Conservation (phyloP, 768 basidiomycete species). For the Lenzites betulinus region DNA sequence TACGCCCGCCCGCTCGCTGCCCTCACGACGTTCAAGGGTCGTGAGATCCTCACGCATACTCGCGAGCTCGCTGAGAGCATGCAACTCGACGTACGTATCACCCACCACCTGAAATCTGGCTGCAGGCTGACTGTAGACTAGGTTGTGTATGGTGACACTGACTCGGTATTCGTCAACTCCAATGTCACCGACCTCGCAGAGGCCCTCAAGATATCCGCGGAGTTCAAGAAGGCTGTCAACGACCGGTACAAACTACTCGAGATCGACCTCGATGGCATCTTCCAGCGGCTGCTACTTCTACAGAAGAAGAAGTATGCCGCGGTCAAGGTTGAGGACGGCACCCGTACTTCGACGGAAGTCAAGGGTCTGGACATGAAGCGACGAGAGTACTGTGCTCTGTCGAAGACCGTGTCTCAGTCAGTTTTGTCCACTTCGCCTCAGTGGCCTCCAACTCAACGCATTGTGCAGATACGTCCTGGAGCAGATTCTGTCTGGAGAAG, state of each 20-base stretch:
- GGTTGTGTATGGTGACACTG: slow-evolving; percentile 99
- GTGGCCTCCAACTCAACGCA: background rate
- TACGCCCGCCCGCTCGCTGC: slow-evolving; percentile 97
- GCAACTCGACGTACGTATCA: slow-evolving; percentile 76
- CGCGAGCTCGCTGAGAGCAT: slow-evolving; percentile 90
- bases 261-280: slow-evolving; percentile 94
- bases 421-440: slow-evolving; percentile 33
- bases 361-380: slow-evolving; percentile 99
- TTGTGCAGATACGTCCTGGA: slow-evolving; percentile 79
- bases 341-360: slow-evolving; percentile 78
- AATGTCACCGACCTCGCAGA: slow-evolving; percentile 86
- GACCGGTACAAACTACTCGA: slow-evolving; percentile 94
- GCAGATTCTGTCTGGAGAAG: slow-evolving; percentile 88
- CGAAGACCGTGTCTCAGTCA: slow-evolving; percentile 91
- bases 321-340: slow-evolving; percentile 87
- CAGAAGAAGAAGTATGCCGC: slow-evolving; percentile 99
- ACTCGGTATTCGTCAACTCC: slow-evolving; percentile 98
- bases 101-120: background rate
- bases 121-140: slow-evolving; percentile 33
- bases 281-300: slow-evolving; percentile 86
- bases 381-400: slow-evolving; percentile 89
- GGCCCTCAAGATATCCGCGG: slow-evolving; percentile 86
- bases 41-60: slow-evolving; percentile 94
- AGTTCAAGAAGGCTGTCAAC: slow-evolving; percentile 96
- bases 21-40: slow-evolving; percentile 95